These are phyloP conservation scores for Elsinoe fawcettii DNA, from an alignment of 2,329 filamentous ascomycete genomes.

Conservation along the genomic window DNA sequence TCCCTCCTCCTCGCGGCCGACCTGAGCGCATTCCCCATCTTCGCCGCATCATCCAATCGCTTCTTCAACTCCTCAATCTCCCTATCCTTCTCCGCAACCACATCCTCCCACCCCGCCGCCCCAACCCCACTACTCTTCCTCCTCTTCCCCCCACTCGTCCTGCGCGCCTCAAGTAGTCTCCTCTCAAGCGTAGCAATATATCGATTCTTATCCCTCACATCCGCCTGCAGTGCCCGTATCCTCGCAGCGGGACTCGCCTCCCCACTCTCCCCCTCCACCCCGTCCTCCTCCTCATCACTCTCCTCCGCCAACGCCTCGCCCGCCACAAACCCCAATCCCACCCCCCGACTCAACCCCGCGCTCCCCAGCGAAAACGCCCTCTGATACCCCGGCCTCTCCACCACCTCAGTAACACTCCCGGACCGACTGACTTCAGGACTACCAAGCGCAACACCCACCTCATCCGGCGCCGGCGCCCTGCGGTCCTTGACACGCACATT, in stretches of 20 bases:
- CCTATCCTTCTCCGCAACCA: slow-evolving; percentile 79
- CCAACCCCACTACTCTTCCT: slow-evolving; percentile 32
- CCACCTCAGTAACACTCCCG: not conserved
- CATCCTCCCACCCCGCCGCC: slow-evolving; percentile 38
- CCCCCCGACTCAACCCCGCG: not conserved
- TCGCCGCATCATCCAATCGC: slow-evolving; percentile 86
- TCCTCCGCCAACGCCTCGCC: slow-evolving; percentile 26
- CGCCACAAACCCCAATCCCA: not conserved
- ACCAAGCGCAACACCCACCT: slow-evolving; percentile 12
- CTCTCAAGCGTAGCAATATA: slow-evolving; percentile 94
- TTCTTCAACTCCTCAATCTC: slow-evolving; percentile 89
- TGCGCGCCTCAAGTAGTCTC: slow-evolving; percentile 77
- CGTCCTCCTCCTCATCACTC: slow-evolving; percentile 38
- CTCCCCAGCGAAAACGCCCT: not conserved
- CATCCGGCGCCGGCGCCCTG: slow-evolving; percentile 22
- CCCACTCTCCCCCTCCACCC: slow-evolving; percentile 38
- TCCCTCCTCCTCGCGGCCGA: slow-evolving; percentile 81
- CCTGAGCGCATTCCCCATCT: slow-evolving; percentile 80
- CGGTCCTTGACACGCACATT: slow-evolving; percentile 54
- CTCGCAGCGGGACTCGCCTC: slow-evolving; percentile 75
- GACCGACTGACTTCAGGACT: slow-evolving; percentile 7
- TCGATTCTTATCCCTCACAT: slow-evolving; percentile 90
- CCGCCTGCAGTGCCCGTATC: slow-evolving; percentile 85
- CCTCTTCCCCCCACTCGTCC: slow-evolving; percentile 73
- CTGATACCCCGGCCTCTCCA: slow-evolving; percentile 4